These are phyloP conservation scores for Eleusine indica DNA, from an alignment of 176 grass and related monocot species.

Conservation along the genomic window DNA sequence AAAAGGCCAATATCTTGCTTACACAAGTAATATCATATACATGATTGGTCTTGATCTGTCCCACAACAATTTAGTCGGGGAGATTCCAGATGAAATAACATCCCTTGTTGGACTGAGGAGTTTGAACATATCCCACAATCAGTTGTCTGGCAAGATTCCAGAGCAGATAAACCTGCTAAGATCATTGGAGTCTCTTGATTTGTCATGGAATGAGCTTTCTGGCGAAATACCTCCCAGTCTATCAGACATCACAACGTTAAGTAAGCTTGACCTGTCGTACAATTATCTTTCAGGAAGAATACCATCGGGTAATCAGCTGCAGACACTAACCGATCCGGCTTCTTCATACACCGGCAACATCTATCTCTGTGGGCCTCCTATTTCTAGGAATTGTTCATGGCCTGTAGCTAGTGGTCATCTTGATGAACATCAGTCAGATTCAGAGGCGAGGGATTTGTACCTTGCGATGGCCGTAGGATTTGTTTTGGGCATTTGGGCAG, in stretches of 20 bases:
- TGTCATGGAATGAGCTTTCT: constrained; percentile 38
- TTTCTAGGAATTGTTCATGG: constrained; percentile 12
- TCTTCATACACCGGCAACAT: constrained; percentile 28
- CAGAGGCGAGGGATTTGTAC: background rate
- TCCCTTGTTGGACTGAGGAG: background rate
- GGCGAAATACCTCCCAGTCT: constrained; percentile 32
- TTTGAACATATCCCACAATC: constrained; percentile 48
- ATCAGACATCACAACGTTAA: background rate
- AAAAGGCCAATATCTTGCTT: constrained; percentile 24
- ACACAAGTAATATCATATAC: background rate
- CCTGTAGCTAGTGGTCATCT: background rate
- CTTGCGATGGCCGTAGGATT: constrained; percentile 29
- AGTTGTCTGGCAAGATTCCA: constrained; percentile 31
- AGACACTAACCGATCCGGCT: background rate
- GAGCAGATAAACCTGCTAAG: constrained; percentile 17
- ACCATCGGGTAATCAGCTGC: constrained; percentile 24
- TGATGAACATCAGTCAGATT: background rate
- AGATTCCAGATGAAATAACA: constrained; percentile 30
- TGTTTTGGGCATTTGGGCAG: constrained; percentile 24
- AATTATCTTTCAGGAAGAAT: constrained; percentile 49
- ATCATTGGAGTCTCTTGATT: constrained; percentile 48
- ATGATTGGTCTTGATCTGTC: constrained; percentile 41
- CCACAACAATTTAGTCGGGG: constrained; percentile 36
- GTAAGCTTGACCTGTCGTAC: constrained; percentile 28
- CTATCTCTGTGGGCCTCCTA: constrained; percentile 39